Evolutionary conservation across 2,329 filamentous ascomycete genomes (phyloP), one percentile per base, ranked within the genome.

Genomic region (Tolypocladium pustulatum): DNA sequence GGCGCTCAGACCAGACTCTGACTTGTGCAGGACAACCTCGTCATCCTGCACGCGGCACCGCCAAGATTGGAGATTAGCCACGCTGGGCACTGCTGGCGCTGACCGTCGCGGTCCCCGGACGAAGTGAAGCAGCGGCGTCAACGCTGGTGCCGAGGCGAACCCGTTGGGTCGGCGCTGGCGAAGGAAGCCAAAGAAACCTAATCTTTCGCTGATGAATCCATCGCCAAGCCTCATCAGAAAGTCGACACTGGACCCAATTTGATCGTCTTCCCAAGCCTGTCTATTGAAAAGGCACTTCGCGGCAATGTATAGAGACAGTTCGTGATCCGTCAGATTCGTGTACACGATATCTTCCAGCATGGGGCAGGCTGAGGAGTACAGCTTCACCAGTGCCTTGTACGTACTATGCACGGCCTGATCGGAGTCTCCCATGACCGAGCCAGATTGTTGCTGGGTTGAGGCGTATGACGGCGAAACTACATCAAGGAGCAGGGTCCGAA

Each of bases 401-500:
- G 59, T 61, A 34, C 56, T 46, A 34, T 63, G 62, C 3, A 58
- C 49, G 8, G 30, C 30, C 43, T 55, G 57, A 30, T 58, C 51
- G 5, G 43, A 46, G 32, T 58, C 58, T 43, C 25, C 46, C 27
- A 52, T 34, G 4, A 55, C 30, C 12, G 40, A 30, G 8, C 20
- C 36, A 12, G 43, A 20, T 37, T 58, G 55, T 34, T 57, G 57
- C 53, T 55, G 58, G n/a, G 41, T 52, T 10, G 43, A 17, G n/a
- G 17, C 30, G 17, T 46, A 49, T 10, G 53, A n/a, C 25, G 38
- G 63, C 38, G 36, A 40, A 57, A 40, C 60, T 54, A 80, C 70
- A 58, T 82, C 79, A 20, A 78, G 71, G 6, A 84, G 69, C 1
- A 85, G 73, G 1, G 80, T 80, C 55, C 78, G 76, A 25, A 79